Base-by-base conservation (phyloP, 164 flowering plant species). In the Cinnamomum micranthum region DNA sequence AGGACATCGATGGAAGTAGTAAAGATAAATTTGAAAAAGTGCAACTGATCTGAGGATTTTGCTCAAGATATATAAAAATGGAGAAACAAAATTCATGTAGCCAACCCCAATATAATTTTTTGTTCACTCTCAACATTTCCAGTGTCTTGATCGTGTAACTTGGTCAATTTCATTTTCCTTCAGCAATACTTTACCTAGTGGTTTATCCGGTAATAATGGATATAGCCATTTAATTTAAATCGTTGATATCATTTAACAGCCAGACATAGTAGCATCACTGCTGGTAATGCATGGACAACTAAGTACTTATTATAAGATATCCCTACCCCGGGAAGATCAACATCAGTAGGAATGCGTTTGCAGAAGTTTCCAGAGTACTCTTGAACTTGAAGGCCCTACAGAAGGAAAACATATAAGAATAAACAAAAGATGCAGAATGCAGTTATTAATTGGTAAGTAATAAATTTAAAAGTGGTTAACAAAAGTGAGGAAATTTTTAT, bases 271-370 rank as follows among this genome's bases (percentile, higher is more conserved):
- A 70, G 60, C 19, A 70, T n/a, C 27, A 50, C 60, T 70, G 50
- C 28, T 24, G 23, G 12, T 24, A n/a, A 70, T 70, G 27, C 72
- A 70, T 20, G 31, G 72, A 69, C 52, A 69, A 41, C 2, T 69
- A 65, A 27, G 68, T 23, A 27, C 47, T 41, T 41, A 23, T 27
- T 27, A 50, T 28, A 73, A 68, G 47, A 51, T 51, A 76, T 68
- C 84, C 95, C 55, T 35, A 96, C 99, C 90, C 87, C 95, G 41
- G 99, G 97, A 73, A 96, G 88, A 79, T 96, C 99, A 73, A 96
- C 93, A 85, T 96, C 99, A 17, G 98, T 94, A 17, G 99, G 97
- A 75, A 93, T 92, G 80, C 95, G 97, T 78, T 84, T 96, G 86
- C 99, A 96, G 75, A 88, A 96, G 84, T 93, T 96, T 75, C 99